Conservation (phyloP, 805 yeast genomes). For the Ogataea trehalophila region DNA sequence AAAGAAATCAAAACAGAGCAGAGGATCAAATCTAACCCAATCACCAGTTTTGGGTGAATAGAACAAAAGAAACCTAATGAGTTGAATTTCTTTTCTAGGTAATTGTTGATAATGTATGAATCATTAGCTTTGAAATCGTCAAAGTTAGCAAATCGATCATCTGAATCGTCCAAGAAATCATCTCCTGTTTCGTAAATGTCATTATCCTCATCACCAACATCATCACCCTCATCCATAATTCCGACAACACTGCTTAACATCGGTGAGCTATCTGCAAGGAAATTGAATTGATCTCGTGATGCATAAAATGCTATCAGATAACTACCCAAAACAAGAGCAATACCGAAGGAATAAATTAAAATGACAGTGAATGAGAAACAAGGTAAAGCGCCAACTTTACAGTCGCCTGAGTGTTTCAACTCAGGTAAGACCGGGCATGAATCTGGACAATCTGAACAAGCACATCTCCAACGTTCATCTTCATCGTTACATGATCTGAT, state of each 20-base stretch:
- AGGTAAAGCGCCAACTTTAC: constrained; percentile 61
- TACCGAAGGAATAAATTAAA: constrained; percentile 37
- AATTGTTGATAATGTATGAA: constrained; percentile 45
- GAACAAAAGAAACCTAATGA: constrained; percentile 58
- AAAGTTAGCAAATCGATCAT: constrained; percentile 15
- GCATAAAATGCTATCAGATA: constrained; percentile 5
- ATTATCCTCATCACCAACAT: background rate
- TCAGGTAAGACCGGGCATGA: constrained; percentile 70
- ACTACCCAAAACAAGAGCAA: constrained; percentile 9
- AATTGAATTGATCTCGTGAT: constrained; percentile 7
- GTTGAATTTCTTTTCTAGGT: constrained; percentile 44
- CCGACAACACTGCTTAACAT: constrained; percentile 1
- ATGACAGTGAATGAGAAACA: constrained; percentile 69
- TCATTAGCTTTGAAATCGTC: constrained; percentile 22
- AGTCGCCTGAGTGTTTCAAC: constrained; percentile 34
- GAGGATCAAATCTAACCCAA: constrained; percentile 38
- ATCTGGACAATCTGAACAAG: constrained; percentile 84
- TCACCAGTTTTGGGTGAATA: constrained; percentile 48
- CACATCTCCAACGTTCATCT: constrained; percentile 57
- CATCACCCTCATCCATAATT: constrained; percentile 1
- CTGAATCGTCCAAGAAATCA: constrained; percentile 11
- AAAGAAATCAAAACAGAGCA: constrained; percentile 49
- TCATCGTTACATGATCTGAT: constrained; percentile 53
- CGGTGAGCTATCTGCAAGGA: constrained; percentile 14
- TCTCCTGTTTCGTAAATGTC: background rate